Conservation (phyloP, 2,329 filamentous ascomycete species). For the Ophiostoma tasmaniense region DNA sequence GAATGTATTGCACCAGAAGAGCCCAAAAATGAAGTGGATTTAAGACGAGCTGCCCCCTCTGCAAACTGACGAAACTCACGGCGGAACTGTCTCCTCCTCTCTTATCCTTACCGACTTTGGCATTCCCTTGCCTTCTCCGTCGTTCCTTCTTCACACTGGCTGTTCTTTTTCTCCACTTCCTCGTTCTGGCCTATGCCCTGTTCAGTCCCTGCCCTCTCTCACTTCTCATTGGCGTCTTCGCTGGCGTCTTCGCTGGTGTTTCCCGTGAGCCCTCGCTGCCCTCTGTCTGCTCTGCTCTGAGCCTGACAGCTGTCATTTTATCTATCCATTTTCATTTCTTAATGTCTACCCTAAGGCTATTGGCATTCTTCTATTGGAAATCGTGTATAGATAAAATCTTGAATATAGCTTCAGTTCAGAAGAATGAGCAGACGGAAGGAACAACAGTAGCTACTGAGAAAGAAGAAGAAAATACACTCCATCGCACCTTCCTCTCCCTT, state of each 20-base stretch:
- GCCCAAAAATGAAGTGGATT: neutral
- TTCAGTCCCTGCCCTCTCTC: slow-evolving; percentile 25
- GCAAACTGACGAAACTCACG: neutral
- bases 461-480: neutral
- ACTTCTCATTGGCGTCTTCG: neutral
- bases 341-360: neutral
- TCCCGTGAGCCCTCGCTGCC: neutral
- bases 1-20: too few species aligned
- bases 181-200: too few species aligned
- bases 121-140: slow-evolving; percentile 6
- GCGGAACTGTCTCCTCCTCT: neutral
- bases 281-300: neutral
- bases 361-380: too few species aligned
- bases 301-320: neutral
- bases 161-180: neutral
- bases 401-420: too few species aligned
- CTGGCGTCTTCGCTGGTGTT: neutral
- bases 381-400: too few species aligned
- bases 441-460: neutral
- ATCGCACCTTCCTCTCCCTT: neutral
- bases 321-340: neutral
- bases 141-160: neutral
- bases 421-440: neutral
- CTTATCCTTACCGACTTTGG: neutral
- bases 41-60: neutral